A percentile compares a stretch with the other conserved stretches of the same genome.
phyloP scores from a whole-genome alignment of 192 early-diverging fungal species.

The Podila verticillata region DNA sequence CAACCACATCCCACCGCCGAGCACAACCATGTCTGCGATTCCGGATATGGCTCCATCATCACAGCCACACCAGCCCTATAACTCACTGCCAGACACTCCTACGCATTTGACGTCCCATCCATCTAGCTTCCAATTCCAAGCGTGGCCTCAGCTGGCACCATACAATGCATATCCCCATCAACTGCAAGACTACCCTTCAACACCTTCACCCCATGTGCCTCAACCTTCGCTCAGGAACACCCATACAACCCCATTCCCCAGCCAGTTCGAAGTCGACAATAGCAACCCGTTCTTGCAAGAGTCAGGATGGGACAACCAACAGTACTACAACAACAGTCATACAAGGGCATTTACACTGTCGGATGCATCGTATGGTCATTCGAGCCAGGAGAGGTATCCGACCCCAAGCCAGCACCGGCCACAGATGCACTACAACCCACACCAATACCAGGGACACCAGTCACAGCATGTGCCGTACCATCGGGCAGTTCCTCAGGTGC shows the following conservation, averaged over 20 bases:
- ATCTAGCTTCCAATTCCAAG: constrained; percentile 3
- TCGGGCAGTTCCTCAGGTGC: neutral
- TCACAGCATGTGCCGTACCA: neutral
- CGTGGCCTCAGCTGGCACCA: neutral
- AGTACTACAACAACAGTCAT: neutral
- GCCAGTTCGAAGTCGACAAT: neutral
- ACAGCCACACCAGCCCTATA: neutral
- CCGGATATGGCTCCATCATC: neutral
- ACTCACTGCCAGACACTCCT: no score
- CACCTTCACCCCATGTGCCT: no score
- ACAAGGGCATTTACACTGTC: no score
- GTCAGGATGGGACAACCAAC: neutral
- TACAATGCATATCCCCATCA: neutral
- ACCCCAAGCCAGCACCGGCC: neutral
- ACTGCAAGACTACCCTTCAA: neutral
- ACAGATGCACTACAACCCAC: neutral
- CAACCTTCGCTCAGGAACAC: neutral
- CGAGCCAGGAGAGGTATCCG: no score
- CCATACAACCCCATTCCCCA: neutral
- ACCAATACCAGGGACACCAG: neutral
- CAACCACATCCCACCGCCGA: neutral
- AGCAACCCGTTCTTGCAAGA: neutral
- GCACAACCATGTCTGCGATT: constrained; percentile 3
- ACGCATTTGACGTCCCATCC: no score
- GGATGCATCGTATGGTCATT: no score